A percentile compares a stretch with the other conserved stretches of the same genome.
These are phyloP conservation scores for Teratosphaeria viscida DNA, from an alignment of 2,329 filamentous ascomycete genomes.

Conservation along the genomic window DNA sequence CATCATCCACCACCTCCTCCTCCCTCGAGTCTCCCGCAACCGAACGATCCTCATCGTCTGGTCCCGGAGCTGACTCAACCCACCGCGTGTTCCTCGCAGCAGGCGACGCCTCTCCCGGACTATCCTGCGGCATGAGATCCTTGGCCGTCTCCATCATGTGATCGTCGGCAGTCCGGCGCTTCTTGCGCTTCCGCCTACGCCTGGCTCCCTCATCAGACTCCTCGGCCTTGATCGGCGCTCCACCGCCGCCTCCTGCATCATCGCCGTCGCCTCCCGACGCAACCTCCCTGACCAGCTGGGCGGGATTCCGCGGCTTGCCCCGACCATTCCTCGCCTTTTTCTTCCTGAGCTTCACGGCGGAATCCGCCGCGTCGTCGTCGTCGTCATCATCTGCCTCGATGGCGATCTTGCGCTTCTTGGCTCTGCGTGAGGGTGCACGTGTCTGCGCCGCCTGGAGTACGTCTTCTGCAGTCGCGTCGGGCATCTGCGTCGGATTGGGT, in stretches of 20 bases:
- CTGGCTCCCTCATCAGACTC: background rate
- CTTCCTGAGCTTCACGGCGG: background rate
- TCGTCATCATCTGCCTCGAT: background rate
- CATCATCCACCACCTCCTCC: background rate
- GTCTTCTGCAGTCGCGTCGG: background rate
- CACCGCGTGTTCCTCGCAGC: background rate
- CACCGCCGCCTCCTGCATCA: background rate
- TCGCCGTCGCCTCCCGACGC: background rate
- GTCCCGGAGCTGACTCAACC: background rate
- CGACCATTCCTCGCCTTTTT: background rate
- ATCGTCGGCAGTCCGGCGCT: background rate
- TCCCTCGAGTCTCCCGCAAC: too few relatives aligned
- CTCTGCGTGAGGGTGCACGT: background rate
- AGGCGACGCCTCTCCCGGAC: background rate
- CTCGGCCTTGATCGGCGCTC: background rate
- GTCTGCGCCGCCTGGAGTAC: background rate
- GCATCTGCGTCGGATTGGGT: background rate
- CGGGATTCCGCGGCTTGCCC: background rate
- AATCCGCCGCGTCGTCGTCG: too few relatives aligned
- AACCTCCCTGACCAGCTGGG: background rate
- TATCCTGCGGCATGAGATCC: background rate
- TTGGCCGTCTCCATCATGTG: background rate
- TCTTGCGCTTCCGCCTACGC: background rate
- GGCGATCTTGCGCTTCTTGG: background rate
- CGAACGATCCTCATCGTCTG: background rate